Evolutionary conservation across 2,329 filamentous ascomycete genomes (phyloP).

Genomic region (Aureobasidium sp.): DNA sequence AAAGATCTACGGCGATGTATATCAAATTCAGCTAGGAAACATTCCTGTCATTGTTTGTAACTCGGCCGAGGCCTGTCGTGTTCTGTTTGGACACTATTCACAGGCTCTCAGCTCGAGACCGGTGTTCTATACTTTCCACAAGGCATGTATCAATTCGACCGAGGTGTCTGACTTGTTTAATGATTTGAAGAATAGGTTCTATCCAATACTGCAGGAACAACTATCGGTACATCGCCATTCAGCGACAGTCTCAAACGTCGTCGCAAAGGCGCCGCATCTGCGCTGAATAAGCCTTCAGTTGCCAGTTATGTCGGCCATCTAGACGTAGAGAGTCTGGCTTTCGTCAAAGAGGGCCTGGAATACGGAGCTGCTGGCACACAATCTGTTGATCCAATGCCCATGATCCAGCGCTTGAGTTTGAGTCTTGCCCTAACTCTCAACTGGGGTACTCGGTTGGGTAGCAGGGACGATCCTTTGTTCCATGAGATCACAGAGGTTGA

Average conservation of each 20-base stretch:
- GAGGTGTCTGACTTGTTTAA: neutral
- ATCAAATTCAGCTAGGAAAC: slow-evolving; percentile 40
- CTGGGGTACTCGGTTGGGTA: slow-evolving; percentile 55
- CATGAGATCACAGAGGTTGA: slow-evolving; percentile 56
- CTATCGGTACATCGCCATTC: slow-evolving; percentile 60
- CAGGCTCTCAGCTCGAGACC: slow-evolving; percentile 35
- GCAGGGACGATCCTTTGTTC: slow-evolving; percentile 53
- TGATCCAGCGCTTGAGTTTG: slow-evolving; percentile 57
- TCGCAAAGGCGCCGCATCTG: slow-evolving; percentile 57
- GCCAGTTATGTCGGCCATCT: slow-evolving; percentile 55
- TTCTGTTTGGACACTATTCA: slow-evolving; percentile 35
- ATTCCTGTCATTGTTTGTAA: slow-evolving; percentile 38
- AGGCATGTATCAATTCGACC: slow-evolving; percentile 21
- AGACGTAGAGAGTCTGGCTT: slow-evolving; percentile 55
- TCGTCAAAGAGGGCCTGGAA: slow-evolving; percentile 51
- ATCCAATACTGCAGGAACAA: slow-evolving; percentile 58
- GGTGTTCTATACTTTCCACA: slow-evolving; percentile 40
- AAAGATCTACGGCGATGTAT: slow-evolving; percentile 34
- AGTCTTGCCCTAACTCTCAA: slow-evolving; percentile 58
- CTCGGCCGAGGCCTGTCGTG: slow-evolving; percentile 32
- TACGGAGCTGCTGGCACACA: slow-evolving; percentile 48
- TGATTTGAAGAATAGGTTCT: slow-evolving; percentile 40
- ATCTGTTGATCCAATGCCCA: slow-evolving; percentile 57
- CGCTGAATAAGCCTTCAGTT: slow-evolving; percentile 57
- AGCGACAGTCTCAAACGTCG: slow-evolving; percentile 56